phyloP scores from a whole-genome alignment of 1,284 basidiomycete genomes.

The Rhodotorula mucilaginosa region DNA sequence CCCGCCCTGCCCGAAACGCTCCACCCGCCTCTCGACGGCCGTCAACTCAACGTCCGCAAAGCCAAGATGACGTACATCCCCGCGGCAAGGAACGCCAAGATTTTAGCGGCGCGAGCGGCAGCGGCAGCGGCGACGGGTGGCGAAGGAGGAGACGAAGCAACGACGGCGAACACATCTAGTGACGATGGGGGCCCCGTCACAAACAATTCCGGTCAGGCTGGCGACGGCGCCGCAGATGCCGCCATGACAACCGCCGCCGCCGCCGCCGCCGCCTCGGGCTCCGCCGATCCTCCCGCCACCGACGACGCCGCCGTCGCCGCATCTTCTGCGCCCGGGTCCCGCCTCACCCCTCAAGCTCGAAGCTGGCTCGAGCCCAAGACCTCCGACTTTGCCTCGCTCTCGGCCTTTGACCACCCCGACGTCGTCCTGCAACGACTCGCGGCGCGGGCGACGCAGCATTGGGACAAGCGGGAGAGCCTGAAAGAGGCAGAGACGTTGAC shows the following conservation, averaged over 20 bases:
- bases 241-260: not conserved
- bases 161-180: no score
- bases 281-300: not conserved
- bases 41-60: constrained; percentile 12
- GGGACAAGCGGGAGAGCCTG: constrained; percentile 38
- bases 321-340: not conserved
- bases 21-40: constrained; percentile 31
- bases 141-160: not conserved
- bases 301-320: no score
- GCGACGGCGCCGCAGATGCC: not conserved
- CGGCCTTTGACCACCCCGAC: constrained; percentile 33
- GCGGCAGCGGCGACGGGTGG: not conserved
- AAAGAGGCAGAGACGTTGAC: constrained; percentile 41
- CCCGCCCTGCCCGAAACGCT: constrained; percentile 32
- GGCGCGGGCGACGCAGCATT: constrained; percentile 31
- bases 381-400: constrained; percentile 33
- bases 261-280: not conserved
- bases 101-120: not conserved
- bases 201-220: not conserved
- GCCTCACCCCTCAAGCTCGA: not conserved
- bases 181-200: no score
- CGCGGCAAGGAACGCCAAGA: constrained; percentile 4
- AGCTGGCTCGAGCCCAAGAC: constrained; percentile 36
- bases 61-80: constrained; percentile 22
- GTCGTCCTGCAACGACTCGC: constrained; percentile 30